Evolutionary conservation across 257 asterid species (phyloP), one percentile per base, ranked within the genome.

Genomic region (Asclepias syriaca): DNA sequence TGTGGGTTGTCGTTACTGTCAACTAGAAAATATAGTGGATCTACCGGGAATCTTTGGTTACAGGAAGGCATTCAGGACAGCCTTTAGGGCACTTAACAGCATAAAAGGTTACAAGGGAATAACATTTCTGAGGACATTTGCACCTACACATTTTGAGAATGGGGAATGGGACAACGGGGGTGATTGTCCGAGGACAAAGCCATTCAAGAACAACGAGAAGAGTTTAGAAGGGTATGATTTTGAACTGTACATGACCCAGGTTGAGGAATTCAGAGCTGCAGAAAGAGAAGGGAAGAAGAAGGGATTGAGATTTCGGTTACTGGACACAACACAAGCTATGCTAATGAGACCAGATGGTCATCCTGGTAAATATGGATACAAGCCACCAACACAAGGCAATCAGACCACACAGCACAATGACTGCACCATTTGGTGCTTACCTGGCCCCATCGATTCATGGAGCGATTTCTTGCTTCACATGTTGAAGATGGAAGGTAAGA

Each of bases 361-460:
- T 59, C 87, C 87, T 1, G 73, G 83, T 55, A 77, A 59, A 74
- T 83, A 75, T 46, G 83, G 83, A 10, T 82, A 77, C 43, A 51
- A 7, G 57, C 60, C 57, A 72, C 77, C 77, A 34, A 4, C 39
- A 8, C 40, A 66, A 8, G 85, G 57, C 5, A 80, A 80, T 54
- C 79, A 75, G 60, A 72, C 82, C 55, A 70, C 80, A 5, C 43
- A 77, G 75, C 54, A 72, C 39, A 83, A 80, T 71, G 87, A 83
- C 13, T 83, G 87, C 65, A 81, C 78, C 4, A 80, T 80, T n/a
- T 83, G 87, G 87, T 83, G 87, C 74, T 80, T 83, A 74, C 85
- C 87, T 1, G 85, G 85, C n/a, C 87, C 87, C 24, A 77, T 83
- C 57, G 85, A 84, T 75, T 73, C 85, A 0, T 84, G 87, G 87